Evolutionary conservation across 805 yeast genomes (phyloP).

Genomic region (Jamesozyma rosinii): DNA sequence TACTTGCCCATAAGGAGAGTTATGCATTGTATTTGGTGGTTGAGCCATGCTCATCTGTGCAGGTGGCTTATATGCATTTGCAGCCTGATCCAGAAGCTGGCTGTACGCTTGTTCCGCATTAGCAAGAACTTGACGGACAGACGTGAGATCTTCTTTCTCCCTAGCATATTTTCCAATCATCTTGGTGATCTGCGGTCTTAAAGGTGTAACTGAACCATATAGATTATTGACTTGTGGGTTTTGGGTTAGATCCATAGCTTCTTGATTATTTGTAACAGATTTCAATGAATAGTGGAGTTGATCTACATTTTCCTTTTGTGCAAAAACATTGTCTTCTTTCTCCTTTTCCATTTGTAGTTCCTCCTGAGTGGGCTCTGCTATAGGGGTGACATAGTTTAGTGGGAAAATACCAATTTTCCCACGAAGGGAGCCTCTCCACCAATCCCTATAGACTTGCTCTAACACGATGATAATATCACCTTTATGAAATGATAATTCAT

Average conservation of each 20-base stretch:
- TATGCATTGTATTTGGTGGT: not conserved
- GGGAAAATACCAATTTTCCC: slow-evolving; percentile 88
- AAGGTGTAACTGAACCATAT: slow-evolving; percentile 61
- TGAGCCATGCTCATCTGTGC: not conserved
- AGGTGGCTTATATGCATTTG: slow-evolving; percentile 17
- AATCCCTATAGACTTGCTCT: slow-evolving; percentile 81
- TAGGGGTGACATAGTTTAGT: slow-evolving; percentile 76
- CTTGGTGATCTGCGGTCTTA: slow-evolving; percentile 66
- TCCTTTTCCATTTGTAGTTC: slow-evolving; percentile 45
- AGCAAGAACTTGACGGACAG: slow-evolving; percentile 60
- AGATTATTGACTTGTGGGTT: slow-evolving; percentile 63
- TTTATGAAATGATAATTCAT: slow-evolving; percentile 75
- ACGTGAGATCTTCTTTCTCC: slow-evolving; percentile 67
- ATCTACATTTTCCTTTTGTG: slow-evolving; percentile 55
- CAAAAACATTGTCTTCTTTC: slow-evolving; percentile 45
- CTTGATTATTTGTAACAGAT: slow-evolving; percentile 22
- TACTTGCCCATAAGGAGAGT: not conserved
- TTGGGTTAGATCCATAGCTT: slow-evolving; percentile 33
- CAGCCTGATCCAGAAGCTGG: slow-evolving; percentile 50
- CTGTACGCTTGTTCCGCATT: slow-evolving; percentile 64
- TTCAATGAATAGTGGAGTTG: slow-evolving; percentile 36
- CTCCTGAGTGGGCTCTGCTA: slow-evolving; percentile 53
- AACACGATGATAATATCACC: slow-evolving; percentile 85
- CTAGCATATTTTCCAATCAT: slow-evolving; percentile 69
- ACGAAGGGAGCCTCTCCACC: slow-evolving; percentile 87